Evolutionary conservation across 345 rosid genomes (phyloP).

Genomic region (Gossypium thurberi): DNA sequence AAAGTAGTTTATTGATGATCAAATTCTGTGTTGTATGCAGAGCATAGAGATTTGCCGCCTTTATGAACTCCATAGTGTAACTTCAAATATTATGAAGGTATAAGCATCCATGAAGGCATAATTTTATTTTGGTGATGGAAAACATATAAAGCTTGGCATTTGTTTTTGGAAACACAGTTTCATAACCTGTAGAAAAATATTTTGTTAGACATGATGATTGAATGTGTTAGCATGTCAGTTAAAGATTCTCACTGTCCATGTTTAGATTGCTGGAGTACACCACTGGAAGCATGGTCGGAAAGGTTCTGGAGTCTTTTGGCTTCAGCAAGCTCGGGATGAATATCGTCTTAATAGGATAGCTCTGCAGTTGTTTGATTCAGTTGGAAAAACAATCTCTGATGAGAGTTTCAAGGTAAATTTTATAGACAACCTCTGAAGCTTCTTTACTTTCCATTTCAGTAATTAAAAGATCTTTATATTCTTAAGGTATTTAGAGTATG

Average conservation of each 20-base stretch:
- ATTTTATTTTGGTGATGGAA: neutral
- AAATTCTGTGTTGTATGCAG: slow-evolving; percentile 33
- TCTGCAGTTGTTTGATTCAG: slow-evolving; percentile 81
- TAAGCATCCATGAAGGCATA: neutral
- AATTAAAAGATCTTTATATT: neutral
- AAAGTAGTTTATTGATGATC: slow-evolving; percentile 14
- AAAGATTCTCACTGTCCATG: slow-evolving; percentile 1
- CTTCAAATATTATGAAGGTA: slow-evolving; percentile 86
- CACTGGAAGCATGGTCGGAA: slow-evolving; percentile 97
- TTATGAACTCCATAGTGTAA: slow-evolving; percentile 59
- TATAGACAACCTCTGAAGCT: neutral
- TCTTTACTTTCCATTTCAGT: neutral
- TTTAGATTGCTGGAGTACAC: slow-evolving; percentile 79
- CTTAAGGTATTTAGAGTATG: neutral
- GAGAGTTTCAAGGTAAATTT: slow-evolving; percentile 80
- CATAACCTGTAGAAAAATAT: neutral
- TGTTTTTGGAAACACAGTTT: neutral
- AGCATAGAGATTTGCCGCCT: slow-evolving; percentile 84
- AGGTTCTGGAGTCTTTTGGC: slow-evolving; percentile 87
- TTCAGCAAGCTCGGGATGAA: slow-evolving; percentile 82
- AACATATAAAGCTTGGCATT: neutral
- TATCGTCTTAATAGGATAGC: slow-evolving; percentile 67
- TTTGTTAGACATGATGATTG: neutral
- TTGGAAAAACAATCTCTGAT: slow-evolving; percentile 85
- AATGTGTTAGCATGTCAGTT: neutral